Base-by-base conservation (phyloP, 345 rosid species). In the Carallia pectinifolia region DNA sequence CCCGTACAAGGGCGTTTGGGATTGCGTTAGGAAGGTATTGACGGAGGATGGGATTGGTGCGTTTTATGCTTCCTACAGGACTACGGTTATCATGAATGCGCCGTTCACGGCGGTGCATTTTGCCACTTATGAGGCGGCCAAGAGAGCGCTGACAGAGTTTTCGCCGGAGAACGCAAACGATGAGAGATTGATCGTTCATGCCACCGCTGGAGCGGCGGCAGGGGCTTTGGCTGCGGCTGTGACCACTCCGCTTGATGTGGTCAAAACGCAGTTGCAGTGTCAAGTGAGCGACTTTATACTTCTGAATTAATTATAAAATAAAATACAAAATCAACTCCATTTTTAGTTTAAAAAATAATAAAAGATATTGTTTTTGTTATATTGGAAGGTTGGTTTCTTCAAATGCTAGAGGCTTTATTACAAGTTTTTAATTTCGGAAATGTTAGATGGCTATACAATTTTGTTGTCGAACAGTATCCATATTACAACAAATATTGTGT, bases 181-280 rank as follows among this genome's bases (percentile, higher is more conserved):
- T 52, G 79, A 75, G 62, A 48, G 74, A 27, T 16, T 59, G 40
- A 44, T 65, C 1, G 70, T 75, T 31, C 79, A 75, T 64, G 79
- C 74, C 3, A 75, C 62, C 6, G 79, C 79, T 6, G 79, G 79
- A 31, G 79, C 79, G 1, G 79, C 36, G 29, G 79, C 79, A 30
- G 74, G 79, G 1, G 79, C 66, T 40, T 53, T 75, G 53, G 79
- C 79, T 69, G 79, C 79, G 38, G 74, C 37, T 47, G 44, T 75
- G 52, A 75, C 79, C 6, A 75, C 79, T 9, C 79, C 74, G 1
- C 79, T 75, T 38, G 79, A 75, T 59, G 74, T 75, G n/a, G 79
- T 70, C 18, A 75, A 75, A 53, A 75, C 79, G 13, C 79, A 70
- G 55, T 53, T 75, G 33, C 74, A 75, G 48, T 75, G 79, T 50